Percentiles rank a stretch among this genome's conserved stretches.
phyloP scores from a whole-genome alignment of 192 early-diverging fungal species.

The Gigaspora rosea region DNA sequence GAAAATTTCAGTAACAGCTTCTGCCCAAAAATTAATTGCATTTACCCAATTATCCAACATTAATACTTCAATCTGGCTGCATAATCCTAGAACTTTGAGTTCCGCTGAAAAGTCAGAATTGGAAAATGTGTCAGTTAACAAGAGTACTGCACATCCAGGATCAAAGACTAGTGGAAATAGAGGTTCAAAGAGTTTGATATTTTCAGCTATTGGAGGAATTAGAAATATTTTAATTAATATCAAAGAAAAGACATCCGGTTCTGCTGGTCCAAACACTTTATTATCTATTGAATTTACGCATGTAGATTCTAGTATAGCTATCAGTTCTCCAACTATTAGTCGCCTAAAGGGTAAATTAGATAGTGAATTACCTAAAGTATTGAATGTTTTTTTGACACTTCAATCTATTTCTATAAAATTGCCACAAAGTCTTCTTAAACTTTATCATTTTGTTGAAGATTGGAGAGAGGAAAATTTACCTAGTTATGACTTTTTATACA shows the following conservation, averaged over 20 bases:
- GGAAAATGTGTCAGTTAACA: constrained; percentile 40
- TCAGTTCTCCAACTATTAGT: constrained; percentile 42
- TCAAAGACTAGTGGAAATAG: constrained; percentile 32
- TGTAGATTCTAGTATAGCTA: constrained; percentile 46
- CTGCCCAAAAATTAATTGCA: constrained; percentile 48
- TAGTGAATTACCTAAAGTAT: constrained; percentile 38
- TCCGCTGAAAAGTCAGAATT: constrained; percentile 35
- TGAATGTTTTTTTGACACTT: constrained; percentile 53
- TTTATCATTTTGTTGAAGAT: constrained; percentile 75
- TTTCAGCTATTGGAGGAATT: constrained; percentile 44
- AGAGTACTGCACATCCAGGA: constrained; percentile 40
- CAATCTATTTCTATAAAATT: constrained; percentile 48
- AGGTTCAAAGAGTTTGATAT: constrained; percentile 40
- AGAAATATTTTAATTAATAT: constrained; percentile 42
- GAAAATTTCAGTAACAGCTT: constrained; percentile 45
- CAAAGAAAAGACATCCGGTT: constrained; percentile 33
- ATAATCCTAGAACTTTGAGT: constrained; percentile 44
- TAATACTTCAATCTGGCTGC: constrained; percentile 46
- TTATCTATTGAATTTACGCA: constrained; percentile 47
- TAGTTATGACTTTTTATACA: constrained; percentile 70
- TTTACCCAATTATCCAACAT: constrained; percentile 45
- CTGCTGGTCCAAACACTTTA: constrained; percentile 36
- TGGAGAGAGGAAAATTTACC: constrained; percentile 70
- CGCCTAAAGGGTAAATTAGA: constrained; percentile 41
- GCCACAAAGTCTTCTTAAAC: constrained; percentile 67